A percentile compares a stretch with the other conserved stretches of the same genome.
Conservation (phyloP, 2,329 filamentous ascomycete genomes). For the Aphanoascus verrucosus region DNA sequence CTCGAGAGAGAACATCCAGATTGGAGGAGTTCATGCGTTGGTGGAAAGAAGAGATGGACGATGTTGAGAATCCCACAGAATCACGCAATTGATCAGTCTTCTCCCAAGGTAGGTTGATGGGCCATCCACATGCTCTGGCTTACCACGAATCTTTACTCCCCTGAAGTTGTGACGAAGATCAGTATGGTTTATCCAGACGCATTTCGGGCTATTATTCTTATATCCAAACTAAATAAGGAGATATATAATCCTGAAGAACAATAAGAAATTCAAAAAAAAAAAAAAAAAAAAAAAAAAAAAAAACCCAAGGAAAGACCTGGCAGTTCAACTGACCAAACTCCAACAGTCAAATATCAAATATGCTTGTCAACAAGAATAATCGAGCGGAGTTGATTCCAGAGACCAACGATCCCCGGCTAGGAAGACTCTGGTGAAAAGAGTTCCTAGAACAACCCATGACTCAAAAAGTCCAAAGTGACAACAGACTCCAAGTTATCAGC, state of each 20-base stretch:
- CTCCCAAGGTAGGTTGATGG: background rate
- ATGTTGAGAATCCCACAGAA: background rate
- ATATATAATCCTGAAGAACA: background rate
- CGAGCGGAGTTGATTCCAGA: background rate
- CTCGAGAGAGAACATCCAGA: constrained; percentile 39
- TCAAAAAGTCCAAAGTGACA: background rate
- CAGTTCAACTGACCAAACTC: background rate
- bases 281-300: background rate
- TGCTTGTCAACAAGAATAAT: background rate
- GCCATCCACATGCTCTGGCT: background rate
- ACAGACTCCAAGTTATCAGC: background rate
- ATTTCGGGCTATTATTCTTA: background rate
- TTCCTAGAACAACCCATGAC: background rate
- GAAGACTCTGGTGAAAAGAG: background rate
- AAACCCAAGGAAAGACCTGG: background rate
- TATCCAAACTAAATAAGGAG: background rate
- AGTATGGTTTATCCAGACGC: background rate
- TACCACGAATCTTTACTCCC: background rate
- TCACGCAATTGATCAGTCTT: constrained; percentile 18
- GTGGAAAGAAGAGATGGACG: constrained; percentile 43
- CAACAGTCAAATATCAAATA: background rate
- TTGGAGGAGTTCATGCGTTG: constrained; percentile 42
- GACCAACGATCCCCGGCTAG: background rate
- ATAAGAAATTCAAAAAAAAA: background rate
- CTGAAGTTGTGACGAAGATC: background rate